Conservation (phyloP, 2,329 filamentous ascomycete species). For the Aureobasidium sp. region DNA sequence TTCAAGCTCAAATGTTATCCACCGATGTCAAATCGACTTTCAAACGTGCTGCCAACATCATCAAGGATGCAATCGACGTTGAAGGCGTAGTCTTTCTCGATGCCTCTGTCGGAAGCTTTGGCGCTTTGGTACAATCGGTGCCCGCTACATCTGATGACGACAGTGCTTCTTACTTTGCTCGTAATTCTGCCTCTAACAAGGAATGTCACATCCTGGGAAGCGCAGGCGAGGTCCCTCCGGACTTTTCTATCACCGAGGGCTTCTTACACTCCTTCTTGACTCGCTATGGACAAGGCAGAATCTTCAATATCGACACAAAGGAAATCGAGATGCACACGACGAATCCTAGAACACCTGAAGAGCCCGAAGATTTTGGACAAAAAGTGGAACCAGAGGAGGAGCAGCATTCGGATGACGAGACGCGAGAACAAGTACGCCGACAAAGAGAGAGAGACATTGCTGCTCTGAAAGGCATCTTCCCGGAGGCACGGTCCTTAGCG, state of each 20-base stretch:
- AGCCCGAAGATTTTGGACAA: constrained; percentile 1
- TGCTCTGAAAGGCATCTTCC: constrained; percentile 27
- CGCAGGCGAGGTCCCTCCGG: not conserved
- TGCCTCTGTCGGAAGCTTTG: constrained; percentile 25
- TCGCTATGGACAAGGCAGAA: constrained; percentile 21
- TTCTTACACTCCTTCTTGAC: constrained; percentile 22
- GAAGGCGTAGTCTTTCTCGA: constrained; percentile 44
- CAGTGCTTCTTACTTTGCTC: not conserved
- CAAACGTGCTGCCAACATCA: constrained; percentile 41
- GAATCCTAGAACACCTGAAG: not conserved
- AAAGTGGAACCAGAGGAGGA: not conserved
- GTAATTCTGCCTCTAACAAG: not conserved
- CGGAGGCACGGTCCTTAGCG: constrained; percentile 39
- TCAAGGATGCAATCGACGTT: constrained; percentile 42
- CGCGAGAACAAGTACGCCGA: not conserved
- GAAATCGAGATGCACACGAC: not conserved
- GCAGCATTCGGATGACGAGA: not conserved
- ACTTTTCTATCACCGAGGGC: constrained; percentile 17
- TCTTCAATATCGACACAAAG: constrained; percentile 22
- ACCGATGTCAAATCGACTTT: constrained; percentile 33
- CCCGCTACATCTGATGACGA: not conserved
- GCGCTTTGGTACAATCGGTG: constrained; percentile 18
- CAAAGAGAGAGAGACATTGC: not conserved
- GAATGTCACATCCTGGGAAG: not conserved
- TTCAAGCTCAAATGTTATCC: constrained; percentile 12